These are phyloP conservation scores for Graphiopsis chlorocephala DNA, from an alignment of 2,329 filamentous ascomycete species.

Conservation along the genomic window DNA sequence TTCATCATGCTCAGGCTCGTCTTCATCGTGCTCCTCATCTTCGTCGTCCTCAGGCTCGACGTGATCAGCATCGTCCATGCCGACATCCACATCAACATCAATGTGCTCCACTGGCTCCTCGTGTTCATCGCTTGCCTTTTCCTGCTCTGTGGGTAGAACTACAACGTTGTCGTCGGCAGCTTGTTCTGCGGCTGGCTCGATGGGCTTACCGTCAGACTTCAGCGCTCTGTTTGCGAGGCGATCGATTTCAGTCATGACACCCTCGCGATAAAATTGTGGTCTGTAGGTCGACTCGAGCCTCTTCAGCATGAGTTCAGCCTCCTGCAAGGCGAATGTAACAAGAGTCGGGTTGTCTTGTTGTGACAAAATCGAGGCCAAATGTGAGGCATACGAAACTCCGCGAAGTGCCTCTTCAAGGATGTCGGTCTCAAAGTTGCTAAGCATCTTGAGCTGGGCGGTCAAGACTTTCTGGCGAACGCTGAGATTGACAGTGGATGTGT, in stretches of 20 bases:
- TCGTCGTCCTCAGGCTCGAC: slow-evolving; percentile 26
- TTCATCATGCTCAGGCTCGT: slow-evolving; percentile 27
- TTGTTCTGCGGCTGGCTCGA: background rate
- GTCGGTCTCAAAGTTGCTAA: slow-evolving; percentile 83
- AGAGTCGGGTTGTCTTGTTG: slow-evolving; percentile 89
- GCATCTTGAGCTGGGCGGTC: slow-evolving; percentile 94
- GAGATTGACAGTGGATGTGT: slow-evolving; percentile 95
- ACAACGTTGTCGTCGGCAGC: slow-evolving; percentile 10
- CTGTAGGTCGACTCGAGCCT: slow-evolving; percentile 85
- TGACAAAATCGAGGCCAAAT: slow-evolving; percentile 88
- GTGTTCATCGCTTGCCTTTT: slow-evolving; percentile 38
- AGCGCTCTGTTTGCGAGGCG: slow-evolving; percentile 63
- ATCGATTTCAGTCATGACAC: slow-evolving; percentile 86
- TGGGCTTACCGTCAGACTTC: slow-evolving; percentile 17
- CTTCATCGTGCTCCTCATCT: slow-evolving; percentile 20
- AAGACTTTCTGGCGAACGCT: slow-evolving; percentile 93
- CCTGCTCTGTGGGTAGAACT: slow-evolving; percentile 22
- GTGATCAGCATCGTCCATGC: slow-evolving; percentile 44
- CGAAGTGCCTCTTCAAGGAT: slow-evolving; percentile 84
- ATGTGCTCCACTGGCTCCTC: slow-evolving; percentile 37
- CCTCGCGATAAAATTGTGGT: slow-evolving; percentile 95
- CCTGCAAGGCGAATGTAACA: slow-evolving; percentile 83
- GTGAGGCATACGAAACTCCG: slow-evolving; percentile 90
- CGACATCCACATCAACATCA: slow-evolving; percentile 56
- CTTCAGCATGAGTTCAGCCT: slow-evolving; percentile 80